phyloP scores from a whole-genome alignment of 495 filamentous ascomycete species.

The Letharia lupina region DNA sequence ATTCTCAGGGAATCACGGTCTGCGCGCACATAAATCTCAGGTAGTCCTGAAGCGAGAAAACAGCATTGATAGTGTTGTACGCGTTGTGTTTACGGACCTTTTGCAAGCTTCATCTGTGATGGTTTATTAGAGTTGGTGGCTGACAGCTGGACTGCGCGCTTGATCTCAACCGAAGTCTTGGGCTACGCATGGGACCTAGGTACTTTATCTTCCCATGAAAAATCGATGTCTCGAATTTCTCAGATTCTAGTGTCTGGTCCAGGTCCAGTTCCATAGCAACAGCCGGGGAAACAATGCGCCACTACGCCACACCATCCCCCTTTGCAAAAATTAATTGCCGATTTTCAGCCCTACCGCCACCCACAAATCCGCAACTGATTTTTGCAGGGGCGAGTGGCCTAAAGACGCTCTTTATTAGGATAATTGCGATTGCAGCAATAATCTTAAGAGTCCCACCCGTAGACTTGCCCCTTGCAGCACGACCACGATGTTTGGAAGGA shows the following conservation, averaged over 20 bases:
- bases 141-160: not conserved
- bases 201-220: not conserved
- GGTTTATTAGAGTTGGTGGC: not conserved
- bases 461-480: not conserved
- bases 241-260: not conserved
- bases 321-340: no score
- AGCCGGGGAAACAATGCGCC: not conserved
- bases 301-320: not conserved
- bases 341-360: no score
- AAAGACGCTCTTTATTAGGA: no score
- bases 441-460: not conserved
- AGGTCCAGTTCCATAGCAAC: not conserved
- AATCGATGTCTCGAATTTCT: not conserved
- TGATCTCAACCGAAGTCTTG: not conserved
- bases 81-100: slow-evolving; percentile 12
- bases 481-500: not conserved
- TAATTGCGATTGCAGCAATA: not conserved
- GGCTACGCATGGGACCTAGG: not conserved
- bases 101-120: slow-evolving; percentile 10
- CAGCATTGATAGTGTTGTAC: not conserved
- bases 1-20: slow-evolving; percentile 17
- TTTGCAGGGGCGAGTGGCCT: no score
- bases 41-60: not conserved
- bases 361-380: no score
- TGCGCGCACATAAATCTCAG: not conserved